Base-by-base conservation (phyloP, 768 basidiomycete species). In the Psilocybe azurescens region DNA sequence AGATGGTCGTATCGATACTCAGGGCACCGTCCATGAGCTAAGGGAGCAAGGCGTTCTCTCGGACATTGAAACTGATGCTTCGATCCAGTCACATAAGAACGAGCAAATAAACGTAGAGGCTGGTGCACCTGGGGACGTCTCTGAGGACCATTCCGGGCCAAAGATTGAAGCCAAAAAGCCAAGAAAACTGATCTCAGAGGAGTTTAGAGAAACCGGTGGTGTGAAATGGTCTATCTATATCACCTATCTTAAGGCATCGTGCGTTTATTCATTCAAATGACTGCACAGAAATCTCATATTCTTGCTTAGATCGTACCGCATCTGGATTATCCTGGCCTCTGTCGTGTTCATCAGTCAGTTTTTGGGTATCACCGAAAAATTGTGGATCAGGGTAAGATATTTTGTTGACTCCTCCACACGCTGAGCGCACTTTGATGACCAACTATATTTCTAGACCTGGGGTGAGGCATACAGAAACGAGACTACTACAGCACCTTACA, bases 221-320 rank as follows among this genome's bases (percentile, higher is more conserved):
- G 94, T 96, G 30, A 93, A 92, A 69, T 94, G 91, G 90, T 74
- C 77, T 1, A 81, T 89, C 33, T 89, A 89, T 60, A 83, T 85
- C 5, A 78, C 83, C 3, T 93, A 95, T 69, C 70, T 94, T 59
- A 81, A 86, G 70, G 89, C 87, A 18, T 89, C 90, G 88, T 90
- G 62, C 51, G 87, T 81, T 5, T 29, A 47, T 16, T 16, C 48
- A 44, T 10, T 18, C 41, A 33, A 16, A 32, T 11, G 3, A 6
- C 16, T 18, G 7, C 11, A 32, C 7, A 51, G 53, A 16, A 48
- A 24, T 10, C 36, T 28, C 13, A 32, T n/a, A 0, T 5, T 24
- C 39, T 36, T 8, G 5, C 39, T 50, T 65, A 88, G 87, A 28
- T 89, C 88, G 0, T 90, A 89, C 67, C 86, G 82, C 82, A 88